These are phyloP conservation scores for Albizia julibrissin DNA, from an alignment of 306 rosid species.

Conservation along the genomic window DNA sequence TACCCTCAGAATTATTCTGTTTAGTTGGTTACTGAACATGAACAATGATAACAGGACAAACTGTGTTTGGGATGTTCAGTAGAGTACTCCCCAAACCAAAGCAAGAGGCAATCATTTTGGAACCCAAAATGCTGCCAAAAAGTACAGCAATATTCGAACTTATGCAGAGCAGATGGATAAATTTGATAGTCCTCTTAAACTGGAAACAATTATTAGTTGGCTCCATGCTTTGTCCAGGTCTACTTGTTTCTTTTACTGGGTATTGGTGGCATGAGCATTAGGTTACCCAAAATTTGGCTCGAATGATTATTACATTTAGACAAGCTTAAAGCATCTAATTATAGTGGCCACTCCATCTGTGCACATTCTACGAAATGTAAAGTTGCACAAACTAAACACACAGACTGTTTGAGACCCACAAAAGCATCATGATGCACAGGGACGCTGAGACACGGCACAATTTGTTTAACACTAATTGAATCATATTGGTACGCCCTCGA, in stretches of 20 bases:
- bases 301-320: constrained; percentile 1
- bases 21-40: constrained; percentile 10
- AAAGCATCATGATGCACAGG: background rate
- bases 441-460: background rate
- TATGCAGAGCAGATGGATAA: constrained; percentile 9
- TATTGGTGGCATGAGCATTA: background rate
- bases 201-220: constrained; percentile 24
- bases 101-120: constrained; percentile 34
- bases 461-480: background rate
- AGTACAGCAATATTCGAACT: background rate
- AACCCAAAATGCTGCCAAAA: constrained; percentile 20
- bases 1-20: background rate
- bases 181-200: background rate
- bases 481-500: background rate
- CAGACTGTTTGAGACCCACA: constrained; percentile 24
- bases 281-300: background rate
- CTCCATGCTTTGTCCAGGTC: constrained; percentile 21
- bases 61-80: constrained; percentile 10
- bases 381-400: background rate
- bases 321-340: constrained; percentile 22
- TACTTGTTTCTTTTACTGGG: background rate
- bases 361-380: background rate
- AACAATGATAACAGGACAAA: constrained; percentile 24
- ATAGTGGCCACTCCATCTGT: background rate
- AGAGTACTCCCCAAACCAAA: constrained; percentile 14